phyloP scores from a whole-genome alignment of 306 rosid species.

The Vigna hirtella region DNA sequence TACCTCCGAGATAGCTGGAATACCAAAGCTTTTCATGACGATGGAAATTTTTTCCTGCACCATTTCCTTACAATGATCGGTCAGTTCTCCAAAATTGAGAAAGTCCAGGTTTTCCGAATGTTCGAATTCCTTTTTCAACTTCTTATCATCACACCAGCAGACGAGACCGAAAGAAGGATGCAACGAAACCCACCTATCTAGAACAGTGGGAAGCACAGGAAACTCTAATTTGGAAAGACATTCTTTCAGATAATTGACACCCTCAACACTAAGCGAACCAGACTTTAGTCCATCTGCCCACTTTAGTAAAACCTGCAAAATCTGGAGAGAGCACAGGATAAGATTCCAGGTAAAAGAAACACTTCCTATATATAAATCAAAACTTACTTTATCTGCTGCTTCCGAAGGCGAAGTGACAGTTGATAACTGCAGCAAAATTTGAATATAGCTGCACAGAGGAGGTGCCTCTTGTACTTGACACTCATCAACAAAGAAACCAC shows the following conservation, averaged over 20 bases:
- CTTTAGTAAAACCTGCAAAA: constrained; percentile 74
- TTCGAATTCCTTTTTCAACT: constrained; percentile 72
- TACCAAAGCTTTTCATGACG: constrained; percentile 79
- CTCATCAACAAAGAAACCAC: constrained; percentile 71
- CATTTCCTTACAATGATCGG: constrained; percentile 55
- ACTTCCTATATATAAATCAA: constrained; percentile 20
- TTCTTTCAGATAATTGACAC: constrained; percentile 67
- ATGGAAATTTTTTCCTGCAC: constrained; percentile 58
- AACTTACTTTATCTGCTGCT: constrained; percentile 75
- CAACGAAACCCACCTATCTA: constrained; percentile 92
- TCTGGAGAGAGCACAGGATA: constrained; percentile 55
- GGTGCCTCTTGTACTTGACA: constrained; percentile 78
- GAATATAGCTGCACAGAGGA: constrained; percentile 76
- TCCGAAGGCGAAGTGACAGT: constrained; percentile 71
- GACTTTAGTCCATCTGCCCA: constrained; percentile 83
- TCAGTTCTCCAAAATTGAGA: constrained; percentile 65
- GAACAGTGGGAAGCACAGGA: constrained; percentile 84
- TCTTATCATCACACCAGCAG: constrained; percentile 86
- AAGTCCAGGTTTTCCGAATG: constrained; percentile 69
- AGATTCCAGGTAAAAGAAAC: constrained; percentile 38
- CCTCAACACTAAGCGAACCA: constrained; percentile 65
- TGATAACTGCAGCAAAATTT: constrained; percentile 82
- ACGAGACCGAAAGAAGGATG: constrained; percentile 84
- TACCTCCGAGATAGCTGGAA: constrained; percentile 94
- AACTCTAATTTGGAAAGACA: constrained; percentile 64